Conservation (phyloP, 2,329 filamentous ascomycete genomes). For the Botryotinia calthae region DNA sequence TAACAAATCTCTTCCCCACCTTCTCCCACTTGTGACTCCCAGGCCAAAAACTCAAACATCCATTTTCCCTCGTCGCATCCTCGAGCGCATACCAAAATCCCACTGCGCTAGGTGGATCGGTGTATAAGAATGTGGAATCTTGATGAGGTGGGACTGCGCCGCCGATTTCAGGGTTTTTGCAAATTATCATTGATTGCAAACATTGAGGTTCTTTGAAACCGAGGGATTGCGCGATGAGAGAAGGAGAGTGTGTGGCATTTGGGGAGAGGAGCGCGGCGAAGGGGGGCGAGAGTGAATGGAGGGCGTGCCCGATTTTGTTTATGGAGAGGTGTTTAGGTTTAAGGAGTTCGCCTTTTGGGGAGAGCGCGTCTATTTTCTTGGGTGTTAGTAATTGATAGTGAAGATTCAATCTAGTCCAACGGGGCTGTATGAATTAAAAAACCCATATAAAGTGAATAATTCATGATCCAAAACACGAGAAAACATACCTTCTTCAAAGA, state of each 20-base stretch:
- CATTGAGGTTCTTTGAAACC: conserved; percentile 51
- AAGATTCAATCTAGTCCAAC: background rate
- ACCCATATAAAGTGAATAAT: background rate
- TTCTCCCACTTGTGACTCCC: conserved; percentile 76
- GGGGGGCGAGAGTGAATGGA: conserved; percentile 66
- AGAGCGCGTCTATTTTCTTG: conserved; percentile 65
- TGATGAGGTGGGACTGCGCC: conserved; percentile 89
- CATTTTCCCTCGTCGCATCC: conserved; percentile 83
- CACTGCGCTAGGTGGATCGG: conserved; percentile 80
- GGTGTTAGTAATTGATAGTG: background rate
- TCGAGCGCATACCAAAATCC: conserved; percentile 98
- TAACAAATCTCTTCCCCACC: conserved; percentile 72
- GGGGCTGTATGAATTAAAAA: background rate
- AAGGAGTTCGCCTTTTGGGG: conserved; percentile 58
- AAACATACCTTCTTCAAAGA: conserved; percentile 76
- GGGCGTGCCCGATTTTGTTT: conserved; percentile 82
- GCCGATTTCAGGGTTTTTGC: conserved; percentile 96
- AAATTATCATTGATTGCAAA: conserved; percentile 96
- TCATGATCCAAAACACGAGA: background rate
- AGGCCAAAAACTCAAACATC: conserved; percentile 80
- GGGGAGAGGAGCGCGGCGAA: conserved; percentile 55
- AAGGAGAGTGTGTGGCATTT: conserved; percentile 42
- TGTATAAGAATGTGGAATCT: conserved; percentile 91
- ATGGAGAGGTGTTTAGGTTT: conserved; percentile 83
- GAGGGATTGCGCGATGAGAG: conserved; percentile 47